Conservation (phyloP, 331 rosid genomes). For the Acacia pycnantha region DNA sequence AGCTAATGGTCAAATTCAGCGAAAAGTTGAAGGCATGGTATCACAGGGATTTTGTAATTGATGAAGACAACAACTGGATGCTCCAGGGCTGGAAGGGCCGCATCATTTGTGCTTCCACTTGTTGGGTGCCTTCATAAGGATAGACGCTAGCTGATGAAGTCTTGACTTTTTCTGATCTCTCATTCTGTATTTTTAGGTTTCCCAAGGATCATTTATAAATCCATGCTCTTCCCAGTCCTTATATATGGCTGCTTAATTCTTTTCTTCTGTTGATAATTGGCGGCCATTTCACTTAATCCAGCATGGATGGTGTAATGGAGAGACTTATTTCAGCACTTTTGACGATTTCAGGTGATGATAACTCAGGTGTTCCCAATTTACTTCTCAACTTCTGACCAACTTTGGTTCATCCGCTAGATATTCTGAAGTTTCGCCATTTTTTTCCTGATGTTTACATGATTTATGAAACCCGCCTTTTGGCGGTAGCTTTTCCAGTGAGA, state of each 20-base stretch:
- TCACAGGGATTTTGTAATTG: slow-evolving; percentile 58
- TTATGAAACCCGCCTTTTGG: not conserved
- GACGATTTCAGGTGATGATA: slow-evolving; percentile 26
- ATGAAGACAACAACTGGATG: slow-evolving; percentile 69
- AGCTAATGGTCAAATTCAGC: slow-evolving; percentile 41
- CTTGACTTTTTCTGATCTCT: slow-evolving; percentile 9
- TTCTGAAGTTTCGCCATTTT: not conserved
- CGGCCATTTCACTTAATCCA: not conserved
- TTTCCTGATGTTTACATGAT: not conserved
- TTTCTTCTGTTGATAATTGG: not conserved
- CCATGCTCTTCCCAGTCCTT: not conserved
- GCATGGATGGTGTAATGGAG: slow-evolving; percentile 7
- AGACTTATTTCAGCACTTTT: not conserved
- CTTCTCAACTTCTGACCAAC: slow-evolving; percentile 5
- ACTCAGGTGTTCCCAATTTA: not conserved
- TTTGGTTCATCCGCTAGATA: slow-evolving; percentile 11
- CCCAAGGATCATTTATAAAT: not conserved
- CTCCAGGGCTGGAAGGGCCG: slow-evolving; percentile 90
- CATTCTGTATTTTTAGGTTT: slow-evolving; percentile 4
- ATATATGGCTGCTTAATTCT: not conserved
- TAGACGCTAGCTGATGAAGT: not conserved
- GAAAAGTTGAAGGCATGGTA: slow-evolving; percentile 39
- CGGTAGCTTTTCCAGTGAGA: not conserved
- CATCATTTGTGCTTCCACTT: slow-evolving; percentile 49
- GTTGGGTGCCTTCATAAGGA: slow-evolving; percentile 59